These are phyloP conservation scores for Sporobolomyces pararoseus DNA, from an alignment of 768 basidiomycete genomes.

Conservation along the genomic window DNA sequence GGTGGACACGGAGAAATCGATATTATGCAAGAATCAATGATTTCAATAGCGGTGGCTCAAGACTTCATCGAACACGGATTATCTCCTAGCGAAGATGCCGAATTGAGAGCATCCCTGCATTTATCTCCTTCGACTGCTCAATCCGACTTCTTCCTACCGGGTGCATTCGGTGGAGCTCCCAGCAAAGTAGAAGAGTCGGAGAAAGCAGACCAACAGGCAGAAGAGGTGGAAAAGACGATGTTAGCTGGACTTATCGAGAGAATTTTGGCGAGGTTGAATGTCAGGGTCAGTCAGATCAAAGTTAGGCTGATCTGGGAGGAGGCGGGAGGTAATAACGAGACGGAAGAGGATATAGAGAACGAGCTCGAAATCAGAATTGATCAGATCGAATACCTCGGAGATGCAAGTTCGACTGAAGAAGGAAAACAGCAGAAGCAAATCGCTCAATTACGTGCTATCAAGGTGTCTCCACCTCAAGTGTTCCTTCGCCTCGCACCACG, in stretches of 20 bases:
- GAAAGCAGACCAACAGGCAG: slow-evolving; percentile 33
- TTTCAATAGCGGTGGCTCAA: slow-evolving; percentile 66
- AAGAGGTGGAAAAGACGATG: slow-evolving; percentile 46
- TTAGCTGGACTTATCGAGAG: slow-evolving; percentile 50
- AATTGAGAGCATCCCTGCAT: slow-evolving; percentile 66
- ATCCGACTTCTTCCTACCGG: slow-evolving; percentile 47
- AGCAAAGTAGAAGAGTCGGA: not conserved
- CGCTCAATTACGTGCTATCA: not conserved
- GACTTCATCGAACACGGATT: slow-evolving; percentile 83
- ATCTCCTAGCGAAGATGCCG: slow-evolving; percentile 64
- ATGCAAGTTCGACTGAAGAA: not conserved
- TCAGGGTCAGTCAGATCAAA: slow-evolving; percentile 45
- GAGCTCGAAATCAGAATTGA: slow-evolving; percentile 18
- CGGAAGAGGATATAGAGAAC: not conserved
- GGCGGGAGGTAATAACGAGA: not conserved
- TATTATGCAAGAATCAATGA: slow-evolving; percentile 66
- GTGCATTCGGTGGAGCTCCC: slow-evolving; percentile 24
- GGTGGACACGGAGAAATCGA: slow-evolving; percentile 48
- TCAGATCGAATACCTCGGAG: slow-evolving; percentile 15
- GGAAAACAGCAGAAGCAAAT: not conserved
- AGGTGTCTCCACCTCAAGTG: slow-evolving; percentile 14
- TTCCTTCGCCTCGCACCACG: slow-evolving; percentile 1
- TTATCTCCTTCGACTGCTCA: slow-evolving; percentile 51
- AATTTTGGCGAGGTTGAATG: slow-evolving; percentile 48
- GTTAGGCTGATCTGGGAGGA: slow-evolving; percentile 40